Base-by-base conservation (phyloP, 176 grass and related monocot genomes). In the Eragrostis curvula region DNA sequence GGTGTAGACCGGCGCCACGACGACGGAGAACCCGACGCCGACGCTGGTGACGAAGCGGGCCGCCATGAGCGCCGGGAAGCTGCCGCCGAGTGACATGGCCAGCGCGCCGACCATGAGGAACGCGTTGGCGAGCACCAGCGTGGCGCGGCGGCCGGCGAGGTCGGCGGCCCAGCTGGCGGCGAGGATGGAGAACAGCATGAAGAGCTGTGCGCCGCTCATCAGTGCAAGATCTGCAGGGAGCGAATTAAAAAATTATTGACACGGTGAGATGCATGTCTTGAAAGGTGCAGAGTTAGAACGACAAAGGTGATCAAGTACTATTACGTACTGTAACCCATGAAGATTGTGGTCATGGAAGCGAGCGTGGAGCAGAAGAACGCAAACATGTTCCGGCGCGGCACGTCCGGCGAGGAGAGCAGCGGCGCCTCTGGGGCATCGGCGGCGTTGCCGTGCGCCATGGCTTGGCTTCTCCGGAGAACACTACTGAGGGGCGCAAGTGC, bases 301-400 rank as follows among this genome's bases (percentile, higher is more conserved):
- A 15, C 15, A 18, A 17, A 0, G 18, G 20, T 36, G 32, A 36
- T 36, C 32, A 36, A 36, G 21, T 8, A 18, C 30, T 3, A 4
- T 20, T 3, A 57, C 56, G 7, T 49, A 89, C 87, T 85, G 71
- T 89, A 89, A 32, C 87, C 78, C 77, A 81, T 77, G 23, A 89
- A 67, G 45, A 89, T 77, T 27, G 82, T 85, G 53, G 83, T 89
- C 70, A 81, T 82, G 71, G 87, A 85, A 59, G 83, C 87, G 14
- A 89, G 78, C 23, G 61, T 89, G 32, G 83, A 45, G 60, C 83
- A 89, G 43, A 40, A 56, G 29, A 81, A 81, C 28, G 83, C 71
- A 28, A 57, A 89, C 77, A 8, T 85, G 83, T 81, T 85, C 65
- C 74, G 21, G 9, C 53, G 28, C 1, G 66, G 53, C 57, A 7